phyloP scores from a whole-genome alignment of 1,139 yeast genomes.

The Debaryomycetaceae sp. region DNA sequence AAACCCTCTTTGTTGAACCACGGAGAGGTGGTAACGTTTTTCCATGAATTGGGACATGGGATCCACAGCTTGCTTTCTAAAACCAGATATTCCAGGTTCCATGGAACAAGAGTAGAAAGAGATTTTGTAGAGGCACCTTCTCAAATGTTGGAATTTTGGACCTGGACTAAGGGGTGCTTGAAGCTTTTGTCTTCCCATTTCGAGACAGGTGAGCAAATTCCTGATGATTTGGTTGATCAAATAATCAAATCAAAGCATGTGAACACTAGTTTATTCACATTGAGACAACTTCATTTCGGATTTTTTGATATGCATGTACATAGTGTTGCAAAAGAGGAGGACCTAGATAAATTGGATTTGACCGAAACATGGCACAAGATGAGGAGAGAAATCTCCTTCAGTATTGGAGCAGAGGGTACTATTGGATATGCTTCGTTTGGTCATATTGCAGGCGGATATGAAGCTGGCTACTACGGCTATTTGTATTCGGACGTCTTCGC shows the following conservation, averaged over 20 bases:
- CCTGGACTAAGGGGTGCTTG: constrained; percentile 69
- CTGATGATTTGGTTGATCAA: constrained; percentile 56
- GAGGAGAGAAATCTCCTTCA: constrained; percentile 54
- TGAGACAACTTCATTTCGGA: constrained; percentile 77
- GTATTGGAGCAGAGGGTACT: constrained; percentile 18
- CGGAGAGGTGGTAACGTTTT: constrained; percentile 75
- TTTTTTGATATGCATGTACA: constrained; percentile 73
- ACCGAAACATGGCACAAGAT: constrained; percentile 58
- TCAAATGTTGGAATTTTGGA: constrained; percentile 86
- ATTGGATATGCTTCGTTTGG: constrained; percentile 77
- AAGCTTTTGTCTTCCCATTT: constrained; percentile 64
- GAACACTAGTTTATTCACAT: constrained; percentile 64
- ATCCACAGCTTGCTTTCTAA: constrained; percentile 72
- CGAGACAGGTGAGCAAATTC: constrained; percentile 54
- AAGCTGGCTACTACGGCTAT: constrained; percentile 84
- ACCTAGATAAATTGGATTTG: constrained; percentile 43
- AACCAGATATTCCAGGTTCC: constrained; percentile 63
- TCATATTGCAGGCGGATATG: constrained; percentile 82
- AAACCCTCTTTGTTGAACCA: constrained; percentile 79
- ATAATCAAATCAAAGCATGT: constrained; percentile 69
- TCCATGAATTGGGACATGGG: constrained; percentile 91
- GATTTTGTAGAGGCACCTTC: constrained; percentile 92
- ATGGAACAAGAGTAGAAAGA: constrained; percentile 73
- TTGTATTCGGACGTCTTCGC: constrained; percentile 85
- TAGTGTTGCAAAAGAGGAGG: constrained; percentile 41